Evolutionary conservation across 306 rosid species (phyloP), one percentile per base, ranked within the genome.

Genomic region (Rosa lucieae): DNA sequence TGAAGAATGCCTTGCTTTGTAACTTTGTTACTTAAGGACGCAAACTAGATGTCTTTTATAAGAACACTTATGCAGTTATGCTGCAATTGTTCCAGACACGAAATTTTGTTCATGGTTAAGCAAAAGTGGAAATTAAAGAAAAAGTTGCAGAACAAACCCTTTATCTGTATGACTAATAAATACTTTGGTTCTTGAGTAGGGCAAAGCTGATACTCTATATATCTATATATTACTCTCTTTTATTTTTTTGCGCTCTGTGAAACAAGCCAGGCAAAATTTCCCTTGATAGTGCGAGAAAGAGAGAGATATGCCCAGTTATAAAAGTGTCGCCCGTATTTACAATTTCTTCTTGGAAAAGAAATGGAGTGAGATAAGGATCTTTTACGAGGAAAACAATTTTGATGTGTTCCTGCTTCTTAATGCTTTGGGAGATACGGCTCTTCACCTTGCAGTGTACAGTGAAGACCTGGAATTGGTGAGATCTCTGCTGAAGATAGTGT

Each of bases 371-470:
- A 7, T 77, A 43, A 3, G 1, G 75, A 0, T 3, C 0, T 40
- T 52, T 23, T 77, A 40, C 49, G 17, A 5, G 14, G 20, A 10
- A 0, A 3, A 68, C 0, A 23, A 17, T 3, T 8, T 12, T 14
- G 8, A 8, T 10, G 5, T 53, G 17, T 29, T 0, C 49, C 6
- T 20, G 29, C 26, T 44, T 5, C 66, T 51, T 5, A 72, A 44
- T 3, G 15, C 6, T 7, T 13, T 39, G 17, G 0, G 3, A 4
- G 75, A 80, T 55, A 66, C 51, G 23, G 79, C 79, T 7, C 4
- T 67, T 49, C 83, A 80, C 67, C 42, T 80, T n/a, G 79, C 83
- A 1, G 75, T 43, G 20, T 23, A 66, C 62, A 80, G 79, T 52
- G 9, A 21, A 29, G n/a, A 18, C 29, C 35, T 5, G 9, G 2